Evolutionary conservation across 2,329 filamentous ascomycete genomes (phyloP), one percentile per base, ranked within the genome.

Genomic region (Scedosporium boydii): DNA sequence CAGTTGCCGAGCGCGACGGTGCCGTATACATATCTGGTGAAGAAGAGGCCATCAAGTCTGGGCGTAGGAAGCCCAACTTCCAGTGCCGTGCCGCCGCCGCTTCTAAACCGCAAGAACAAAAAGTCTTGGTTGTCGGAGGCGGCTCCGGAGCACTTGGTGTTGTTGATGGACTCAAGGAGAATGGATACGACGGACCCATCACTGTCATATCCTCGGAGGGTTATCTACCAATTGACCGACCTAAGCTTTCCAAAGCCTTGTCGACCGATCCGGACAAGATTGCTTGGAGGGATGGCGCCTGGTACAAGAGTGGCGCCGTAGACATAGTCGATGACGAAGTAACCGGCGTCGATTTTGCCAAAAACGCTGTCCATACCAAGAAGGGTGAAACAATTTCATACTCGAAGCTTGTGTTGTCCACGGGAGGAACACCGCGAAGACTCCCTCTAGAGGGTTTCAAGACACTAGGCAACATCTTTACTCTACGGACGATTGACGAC

Each of bases 201-300:
- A 96, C 92, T 0, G 80, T 96, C 69, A 87, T 99, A 69, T 87
- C 90, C 12, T 87, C 84, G 66, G 95, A 99, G 74, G 88, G 90
- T 23, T 89, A 95, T 72, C 82, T 89, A 41, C 93, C 93, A 38
- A 93, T 98, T 69, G 95, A 99, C 77, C 86, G 95, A 21, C 91
- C 95, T 10, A 98, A 98, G 80, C 82, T 99, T 51, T 97, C 93
- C 70, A 99, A 99, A 76, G 91, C 93, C 0, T 81, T 99, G 12
- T 83, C 97, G 65, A 85, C 90, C 6, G 93, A 99, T 71, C 75
- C 86, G 1, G 81, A 82, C 55, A 96, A 96, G 76, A 77, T 96
- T 53, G 86, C 88, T 51, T 89, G 87, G 81, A 84, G 95, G 65
- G 83, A 90, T 61, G 82, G 86, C 66, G 85, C 87, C 41, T 97